Evolutionary conservation across 2,329 filamentous ascomycete genomes (phyloP).

Genomic region (Chalaropsis ovoidea): DNA sequence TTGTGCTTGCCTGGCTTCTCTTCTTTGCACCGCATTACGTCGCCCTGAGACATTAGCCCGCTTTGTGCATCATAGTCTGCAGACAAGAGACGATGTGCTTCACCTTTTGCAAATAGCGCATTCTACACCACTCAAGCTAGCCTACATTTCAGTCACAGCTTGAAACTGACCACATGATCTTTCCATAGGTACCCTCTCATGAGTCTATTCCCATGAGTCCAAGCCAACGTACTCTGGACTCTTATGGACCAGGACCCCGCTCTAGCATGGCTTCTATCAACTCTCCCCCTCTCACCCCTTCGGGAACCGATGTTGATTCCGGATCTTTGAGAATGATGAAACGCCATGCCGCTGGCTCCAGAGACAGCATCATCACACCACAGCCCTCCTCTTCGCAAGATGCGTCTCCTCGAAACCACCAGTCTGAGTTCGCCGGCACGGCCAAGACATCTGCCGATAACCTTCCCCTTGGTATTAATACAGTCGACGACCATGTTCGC

Average conservation of each 20-base stretch:
- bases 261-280: slow-evolving; percentile 58
- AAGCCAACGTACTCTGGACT: slow-evolving; percentile 19
- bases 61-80: neutral
- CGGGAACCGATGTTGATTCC: slow-evolving; percentile 50
- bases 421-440: slow-evolving; percentile 36
- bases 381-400: slow-evolving; percentile 54
- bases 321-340: slow-evolving; percentile 14
- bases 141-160: neutral
- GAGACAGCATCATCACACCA: slow-evolving; percentile 51
- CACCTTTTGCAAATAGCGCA: neutral
- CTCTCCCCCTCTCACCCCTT: slow-evolving; percentile 81
- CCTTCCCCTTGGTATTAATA: slow-evolving; percentile 21
- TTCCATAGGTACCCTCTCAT: slow-evolving; percentile 21
- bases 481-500: slow-evolving; percentile 15
- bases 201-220: slow-evolving; percentile 23
- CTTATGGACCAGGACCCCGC: slow-evolving; percentile 4
- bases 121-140: neutral
- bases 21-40: slow-evolving; percentile 8
- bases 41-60: neutral
- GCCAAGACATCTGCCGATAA: slow-evolving; percentile 37
- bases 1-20: slow-evolving; percentile 2
- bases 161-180: slow-evolving; percentile 9
- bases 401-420: slow-evolving; percentile 37
- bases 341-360: slow-evolving; percentile 26
- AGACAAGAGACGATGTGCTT: neutral